Percentiles rank a stretch among this genome's conserved stretches.
Evolutionary conservation across 2,329 filamentous ascomycete species (phyloP).

Genomic region (Curvularia sp.): DNA sequence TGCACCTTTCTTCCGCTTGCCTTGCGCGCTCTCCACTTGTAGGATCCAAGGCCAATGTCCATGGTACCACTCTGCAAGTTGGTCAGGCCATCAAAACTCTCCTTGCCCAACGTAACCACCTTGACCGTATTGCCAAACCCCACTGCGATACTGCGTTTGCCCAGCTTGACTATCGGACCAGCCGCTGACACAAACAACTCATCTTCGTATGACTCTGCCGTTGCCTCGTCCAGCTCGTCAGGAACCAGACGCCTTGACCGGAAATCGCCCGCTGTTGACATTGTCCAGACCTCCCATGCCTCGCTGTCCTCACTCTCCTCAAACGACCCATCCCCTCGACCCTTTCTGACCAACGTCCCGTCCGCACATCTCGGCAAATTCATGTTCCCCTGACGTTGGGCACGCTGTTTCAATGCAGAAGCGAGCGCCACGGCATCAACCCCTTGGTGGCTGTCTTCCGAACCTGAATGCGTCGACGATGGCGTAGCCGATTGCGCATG

Average conservation of each 20-base stretch:
- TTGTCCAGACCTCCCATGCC: slow-evolving; percentile 63
- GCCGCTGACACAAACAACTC: slow-evolving; percentile 70
- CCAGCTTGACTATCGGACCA: slow-evolving; percentile 70
- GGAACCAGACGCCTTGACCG: slow-evolving; percentile 49
- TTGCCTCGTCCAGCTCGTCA: slow-evolving; percentile 24
- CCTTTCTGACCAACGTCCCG: slow-evolving; percentile 12
- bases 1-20: slow-evolving; percentile 25
- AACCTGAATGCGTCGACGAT: slow-evolving; percentile 39
- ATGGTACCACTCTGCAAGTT: slow-evolving; percentile 17
- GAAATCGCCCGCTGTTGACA: slow-evolving; percentile 58
- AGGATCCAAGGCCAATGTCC: slow-evolving; percentile 21
- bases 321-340: slow-evolving; percentile 4
- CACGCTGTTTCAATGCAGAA: slow-evolving; percentile 42
- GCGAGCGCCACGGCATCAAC: slow-evolving; percentile 23
- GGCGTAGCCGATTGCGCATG: slow-evolving; percentile 45
- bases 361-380: slow-evolving; percentile 16
- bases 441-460: slow-evolving; percentile 28
- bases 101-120: slow-evolving; percentile 70
- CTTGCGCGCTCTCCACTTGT: slow-evolving; percentile 22
- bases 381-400: slow-evolving; percentile 25
- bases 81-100: slow-evolving; percentile 62
- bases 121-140: slow-evolving; percentile 77
- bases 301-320: slow-evolving; percentile 37
- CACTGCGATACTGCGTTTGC: slow-evolving; percentile 70
- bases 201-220: slow-evolving; percentile 38